Percentiles rank a stretch among this genome's conserved stretches.
Conservation (phyloP, 495 filamentous ascomycete species). For the Lindgomyces ingoldianus region DNA sequence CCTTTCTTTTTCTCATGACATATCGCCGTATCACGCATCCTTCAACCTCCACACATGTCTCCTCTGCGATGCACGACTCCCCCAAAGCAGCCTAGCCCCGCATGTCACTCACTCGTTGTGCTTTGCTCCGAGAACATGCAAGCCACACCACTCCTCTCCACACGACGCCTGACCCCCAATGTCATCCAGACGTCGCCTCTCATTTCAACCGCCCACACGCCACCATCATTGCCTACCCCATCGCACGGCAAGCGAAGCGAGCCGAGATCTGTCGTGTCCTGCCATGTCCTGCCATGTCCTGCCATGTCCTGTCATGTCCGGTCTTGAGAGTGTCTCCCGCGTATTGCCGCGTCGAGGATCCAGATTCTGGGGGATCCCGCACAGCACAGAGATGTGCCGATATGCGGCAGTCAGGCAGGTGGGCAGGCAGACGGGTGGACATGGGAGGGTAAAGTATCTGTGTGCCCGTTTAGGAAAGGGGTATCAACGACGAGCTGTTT, state of each 20-base stretch:
- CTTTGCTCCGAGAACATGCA: background rate
- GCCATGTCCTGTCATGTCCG: no score
- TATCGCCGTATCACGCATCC: no score
- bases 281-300: background rate
- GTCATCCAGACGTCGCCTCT: no score
- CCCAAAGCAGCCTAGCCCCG: background rate
- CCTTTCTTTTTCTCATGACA: background rate
- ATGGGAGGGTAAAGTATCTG: no score
- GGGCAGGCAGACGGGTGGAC: no score
- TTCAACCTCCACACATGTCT: background rate
- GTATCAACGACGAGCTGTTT: no score
- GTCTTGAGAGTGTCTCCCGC: no score
- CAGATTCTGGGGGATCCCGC: background rate
- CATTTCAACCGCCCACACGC: background rate
- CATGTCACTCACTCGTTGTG: slow-evolving; percentile 6
- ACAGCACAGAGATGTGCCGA: background rate
- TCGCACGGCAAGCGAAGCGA: background rate
- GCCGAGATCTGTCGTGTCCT: background rate
- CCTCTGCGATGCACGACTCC: no score
- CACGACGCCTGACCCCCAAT: background rate
- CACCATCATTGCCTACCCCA: background rate
- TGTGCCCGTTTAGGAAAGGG: no score
- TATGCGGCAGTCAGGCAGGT: no score
- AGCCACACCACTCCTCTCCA: background rate
- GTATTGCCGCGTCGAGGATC: background rate